Base-by-base conservation (phyloP, 176 grass and related monocot species). In the Avena atlantica region DNA sequence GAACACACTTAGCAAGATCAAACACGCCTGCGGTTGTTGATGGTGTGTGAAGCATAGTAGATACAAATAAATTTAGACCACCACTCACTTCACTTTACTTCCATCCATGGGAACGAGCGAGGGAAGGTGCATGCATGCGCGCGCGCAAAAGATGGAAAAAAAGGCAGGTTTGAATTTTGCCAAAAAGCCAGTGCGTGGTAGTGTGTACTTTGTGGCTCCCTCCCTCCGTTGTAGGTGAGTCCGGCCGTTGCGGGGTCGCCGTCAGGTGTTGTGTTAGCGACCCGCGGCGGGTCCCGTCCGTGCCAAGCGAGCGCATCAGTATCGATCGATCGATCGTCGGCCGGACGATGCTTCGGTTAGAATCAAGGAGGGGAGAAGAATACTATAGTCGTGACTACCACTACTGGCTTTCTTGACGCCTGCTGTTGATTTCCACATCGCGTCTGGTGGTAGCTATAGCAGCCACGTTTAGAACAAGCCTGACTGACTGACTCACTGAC, bases 391-490 rank as follows among this genome's bases (percentile, higher is more conserved):
- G 8, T 19, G 24, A 67, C 24, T 13, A 68, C 40, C 51, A 6
- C 24, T 13, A 68, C 40, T 74, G 3, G 10, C 70, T 74, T 52
- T 23, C 47, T 52, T 76, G 73, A 76, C 73, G 4, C 6, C 4
- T 4, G 19, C n/a, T 56, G 55, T 75, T 5, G 12, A 2, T 44
- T 70, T 42, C 24, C 3, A 20, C 58, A 61, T 47, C 11, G 20
- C n/a, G 5, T 24, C 71, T 71, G 69, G 69, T 70, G 37, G 69
- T 70, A 37, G 64, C 34, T 40, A 12, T 7, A 42, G 37, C 84
- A 42, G 37, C 84, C 88, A 90, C 88, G 84, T 90, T 90, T 90
- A 86, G 53, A 83, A 83, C 79, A 86, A 72, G 89, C 52, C n/a
- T 31, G 31, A 34, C 31, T 34, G 3, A 34, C 31, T 34, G 12